These are phyloP conservation scores for Sedum album DNA, from an alignment of 164 flowering plant genomes.

Conservation along the genomic window DNA sequence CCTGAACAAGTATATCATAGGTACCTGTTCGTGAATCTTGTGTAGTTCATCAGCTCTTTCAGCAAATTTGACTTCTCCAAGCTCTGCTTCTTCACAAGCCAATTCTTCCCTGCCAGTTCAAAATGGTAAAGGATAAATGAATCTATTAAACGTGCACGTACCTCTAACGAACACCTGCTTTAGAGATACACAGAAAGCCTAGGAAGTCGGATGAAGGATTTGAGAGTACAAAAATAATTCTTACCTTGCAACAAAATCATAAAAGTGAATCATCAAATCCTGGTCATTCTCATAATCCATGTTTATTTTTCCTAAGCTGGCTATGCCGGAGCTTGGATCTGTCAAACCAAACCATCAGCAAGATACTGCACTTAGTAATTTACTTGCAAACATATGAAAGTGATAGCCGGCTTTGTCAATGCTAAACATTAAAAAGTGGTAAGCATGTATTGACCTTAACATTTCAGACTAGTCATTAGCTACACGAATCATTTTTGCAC, in stretches of 20 bases:
- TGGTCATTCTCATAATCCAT: conserved; percentile 63
- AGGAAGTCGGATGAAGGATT: background rate
- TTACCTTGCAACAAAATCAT: conserved; percentile 69
- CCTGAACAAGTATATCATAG: background rate
- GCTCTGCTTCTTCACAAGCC: conserved; percentile 94
- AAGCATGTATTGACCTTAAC: too few species aligned
- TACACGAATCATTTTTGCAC: too few species aligned
- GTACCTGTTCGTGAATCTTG: conserved; percentile 63
- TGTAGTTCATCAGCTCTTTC: conserved; percentile 48
- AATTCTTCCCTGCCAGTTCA: conserved; percentile 62
- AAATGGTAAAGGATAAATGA: background rate
- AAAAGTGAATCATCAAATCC: conserved; percentile 75
- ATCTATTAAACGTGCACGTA: background rate
- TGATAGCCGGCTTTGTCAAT: too few species aligned
- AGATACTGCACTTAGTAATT: background rate
- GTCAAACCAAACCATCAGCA: conserved; percentile 14
- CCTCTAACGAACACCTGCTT: background rate
- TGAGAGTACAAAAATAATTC: conserved; percentile 13
- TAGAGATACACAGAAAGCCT: background rate
- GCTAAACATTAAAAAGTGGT: background rate
- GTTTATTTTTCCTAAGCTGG: conserved; percentile 76
- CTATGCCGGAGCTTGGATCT: conserved; percentile 85
- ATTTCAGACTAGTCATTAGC: too few species aligned
- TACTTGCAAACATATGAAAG: background rate
- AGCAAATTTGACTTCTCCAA: conserved; percentile 66